These are phyloP conservation scores for Talaromyces sp. DNA, from an alignment of 2,329 filamentous ascomycete genomes.

Conservation along the genomic window DNA sequence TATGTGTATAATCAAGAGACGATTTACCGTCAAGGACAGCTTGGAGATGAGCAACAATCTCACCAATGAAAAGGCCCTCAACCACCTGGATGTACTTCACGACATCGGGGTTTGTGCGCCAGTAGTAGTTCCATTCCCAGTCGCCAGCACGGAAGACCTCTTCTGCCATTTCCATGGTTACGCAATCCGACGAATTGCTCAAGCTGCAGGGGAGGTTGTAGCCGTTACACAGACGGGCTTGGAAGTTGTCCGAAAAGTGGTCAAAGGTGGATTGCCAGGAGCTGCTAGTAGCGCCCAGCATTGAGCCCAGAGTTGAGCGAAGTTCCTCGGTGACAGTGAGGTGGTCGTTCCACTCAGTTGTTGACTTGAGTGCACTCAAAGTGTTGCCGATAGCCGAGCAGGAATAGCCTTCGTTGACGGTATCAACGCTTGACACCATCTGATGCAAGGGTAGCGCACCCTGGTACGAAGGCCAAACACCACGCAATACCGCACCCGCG, in stretches of 20 bases:
- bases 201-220: conserved; percentile 35
- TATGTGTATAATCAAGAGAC: conserved; percentile 32
- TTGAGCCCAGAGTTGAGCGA: conserved; percentile 28
- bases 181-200: conserved; percentile 28
- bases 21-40: conserved; percentile 25
- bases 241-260: conserved; percentile 42
- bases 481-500: conserved; percentile 38
- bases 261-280: conserved; percentile 37
- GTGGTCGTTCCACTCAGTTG: conserved; percentile 35
- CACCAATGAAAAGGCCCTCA: conserved; percentile 38
- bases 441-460: conserved; percentile 37
- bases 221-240: conserved; percentile 40
- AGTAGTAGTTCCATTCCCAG: conserved; percentile 44
- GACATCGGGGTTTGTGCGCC: conserved; percentile 33
- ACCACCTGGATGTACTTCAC: conserved; percentile 37
- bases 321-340: conserved; percentile 30
- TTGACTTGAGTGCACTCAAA: conserved; percentile 28
- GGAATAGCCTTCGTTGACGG: conserved; percentile 35
- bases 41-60: conserved; percentile 32
- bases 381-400: conserved; percentile 27
- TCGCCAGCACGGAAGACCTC: conserved; percentile 41
- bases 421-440: conserved; percentile 35
- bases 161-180: conserved; percentile 31
- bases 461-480: conserved; percentile 33
- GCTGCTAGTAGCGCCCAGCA: conserved; percentile 29